These are phyloP conservation scores for Porcisia deanei DNA, from an alignment of 208 protist species.

Conservation along the genomic window DNA sequence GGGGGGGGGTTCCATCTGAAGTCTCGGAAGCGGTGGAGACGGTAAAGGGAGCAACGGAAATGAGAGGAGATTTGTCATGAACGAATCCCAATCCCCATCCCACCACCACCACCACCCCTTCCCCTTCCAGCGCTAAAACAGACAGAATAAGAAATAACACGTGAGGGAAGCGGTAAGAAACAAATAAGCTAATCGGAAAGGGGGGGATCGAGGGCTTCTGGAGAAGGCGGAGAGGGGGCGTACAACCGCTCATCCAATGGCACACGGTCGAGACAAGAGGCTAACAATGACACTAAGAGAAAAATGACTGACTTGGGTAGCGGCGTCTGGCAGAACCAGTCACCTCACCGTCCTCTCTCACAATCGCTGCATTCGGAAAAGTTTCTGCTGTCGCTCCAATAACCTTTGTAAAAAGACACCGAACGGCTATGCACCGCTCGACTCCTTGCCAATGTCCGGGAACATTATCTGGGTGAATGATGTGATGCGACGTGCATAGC, in stretches of 20 bases:
- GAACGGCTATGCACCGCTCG: neutral
- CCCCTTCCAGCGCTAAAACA: neutral
- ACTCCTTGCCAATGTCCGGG: slow-evolving; percentile 35
- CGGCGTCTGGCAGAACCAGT: too few relatives aligned
- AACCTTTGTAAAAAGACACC: too few relatives aligned
- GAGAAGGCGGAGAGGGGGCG: neutral
- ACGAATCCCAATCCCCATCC: neutral
- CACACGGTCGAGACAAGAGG: too few relatives aligned
- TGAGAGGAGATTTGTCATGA: neutral
- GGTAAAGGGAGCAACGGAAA: neutral
- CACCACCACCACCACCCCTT: neutral
- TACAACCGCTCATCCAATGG: neutral
- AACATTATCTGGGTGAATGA: slow-evolving; percentile 77
- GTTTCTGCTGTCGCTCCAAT: too few relatives aligned
- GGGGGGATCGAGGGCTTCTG: too few relatives aligned
- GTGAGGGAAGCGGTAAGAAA: neutral
- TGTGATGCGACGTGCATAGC: slow-evolving; percentile 62
- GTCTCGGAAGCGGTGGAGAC: neutral
- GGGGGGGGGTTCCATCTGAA: too few relatives aligned
- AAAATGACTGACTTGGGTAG: too few relatives aligned
- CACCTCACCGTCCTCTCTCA: too few relatives aligned
- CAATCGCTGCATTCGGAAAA: too few relatives aligned
- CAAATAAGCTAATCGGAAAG: neutral
- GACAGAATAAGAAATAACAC: neutral
- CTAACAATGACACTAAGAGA: too few relatives aligned